Evolutionary conservation across 495 filamentous ascomycete genomes (phyloP).

Genomic region (Hyaloscypha hepaticicola): DNA sequence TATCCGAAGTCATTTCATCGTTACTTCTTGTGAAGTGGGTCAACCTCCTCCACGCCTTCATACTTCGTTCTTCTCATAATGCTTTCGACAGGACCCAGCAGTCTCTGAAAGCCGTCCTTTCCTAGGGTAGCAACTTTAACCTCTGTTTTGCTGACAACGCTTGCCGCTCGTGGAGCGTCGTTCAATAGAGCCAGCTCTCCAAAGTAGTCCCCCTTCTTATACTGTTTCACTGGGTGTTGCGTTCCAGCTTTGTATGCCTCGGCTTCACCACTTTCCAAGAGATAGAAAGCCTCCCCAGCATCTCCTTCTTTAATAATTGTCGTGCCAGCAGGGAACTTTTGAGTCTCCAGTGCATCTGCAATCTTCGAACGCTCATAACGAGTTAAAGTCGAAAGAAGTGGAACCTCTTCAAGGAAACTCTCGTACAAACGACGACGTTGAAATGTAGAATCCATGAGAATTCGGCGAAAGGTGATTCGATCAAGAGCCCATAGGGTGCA

Average conservation of each 20-base stretch:
- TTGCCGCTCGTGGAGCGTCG: conserved; percentile 91
- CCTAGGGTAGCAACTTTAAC: conserved; percentile 94
- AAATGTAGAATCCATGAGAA: conserved; percentile 97
- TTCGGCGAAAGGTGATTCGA: conserved; percentile 93
- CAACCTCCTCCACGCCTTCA: conserved; percentile 52
- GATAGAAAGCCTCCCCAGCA: conserved; percentile 87
- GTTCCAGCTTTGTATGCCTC: conserved; percentile 74
- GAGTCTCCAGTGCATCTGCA: conserved; percentile 89
- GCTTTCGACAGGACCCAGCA: conserved; percentile 88
- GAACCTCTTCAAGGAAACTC: conserved; percentile 94
- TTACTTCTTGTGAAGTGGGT: conserved; percentile 45
- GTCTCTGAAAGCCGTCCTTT: conserved; percentile 90
- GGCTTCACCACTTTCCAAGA: conserved; percentile 85
- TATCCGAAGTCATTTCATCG: background rate
- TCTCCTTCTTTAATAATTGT: conserved; percentile 91
- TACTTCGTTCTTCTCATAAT: conserved; percentile 83
- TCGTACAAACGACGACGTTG: conserved; percentile 96
- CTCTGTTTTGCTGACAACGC: conserved; percentile 73
- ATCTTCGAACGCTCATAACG: conserved; percentile 95
- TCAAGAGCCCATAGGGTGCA: conserved; percentile 93
- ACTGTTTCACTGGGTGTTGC: conserved; percentile 67
- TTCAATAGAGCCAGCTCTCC: conserved; percentile 92
- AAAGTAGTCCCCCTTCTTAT: conserved; percentile 93
- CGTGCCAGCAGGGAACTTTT: conserved; percentile 77
- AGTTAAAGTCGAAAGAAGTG: conserved; percentile 79